Evolutionary conservation across 768 basidiomycete genomes (phyloP), one percentile per base, ranked within the genome.

Genomic region (Lactifluus hygrophoroides): DNA sequence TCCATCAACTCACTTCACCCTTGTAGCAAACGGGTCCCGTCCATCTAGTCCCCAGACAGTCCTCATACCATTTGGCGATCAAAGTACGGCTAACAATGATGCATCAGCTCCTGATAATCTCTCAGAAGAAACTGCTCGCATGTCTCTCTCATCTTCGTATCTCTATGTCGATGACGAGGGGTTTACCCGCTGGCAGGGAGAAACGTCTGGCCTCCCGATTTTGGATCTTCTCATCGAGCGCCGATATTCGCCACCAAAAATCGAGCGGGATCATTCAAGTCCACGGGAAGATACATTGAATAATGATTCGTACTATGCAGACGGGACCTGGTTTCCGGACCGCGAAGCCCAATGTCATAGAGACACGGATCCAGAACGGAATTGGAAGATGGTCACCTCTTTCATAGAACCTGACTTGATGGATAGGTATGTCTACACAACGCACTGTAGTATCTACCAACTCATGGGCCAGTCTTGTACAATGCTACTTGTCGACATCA

Each of bases 131-230:
- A 74, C 78, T 1, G 77, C 83, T 13, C 79, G 82, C 27, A 79
- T 84, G 72, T 82, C 84, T 0, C 69, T 90, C 43, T 80, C 85
- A 0, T 85, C 88, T 2, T 88, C 88, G 0, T 92, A 92, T 69
- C 78, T 92, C 34, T 92, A 92, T 68, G 83, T 88, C 58, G 90
- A 92, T 62, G 89, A 92, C 66, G 88, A 91, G 68, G 90, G 90
- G 3, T 88, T 85, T 67, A 88, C 90, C 0, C 75, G 90, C 56
- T 92, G 90, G 90, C 90, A 92, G 73, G 93, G 94, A 30, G 92
- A 94, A 66, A 91, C 91, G 0, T 94, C 92, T 3, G 93, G 94
- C 25, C 79, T 95, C 0, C 94, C 94, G 5, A 80, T 95, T 4
- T 80, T 94, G 27, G 90, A 94, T 69, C 73, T 91, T 8, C 75